Conservation (phyloP, 176 grass and related monocot species). For the Musa itinerans region DNA sequence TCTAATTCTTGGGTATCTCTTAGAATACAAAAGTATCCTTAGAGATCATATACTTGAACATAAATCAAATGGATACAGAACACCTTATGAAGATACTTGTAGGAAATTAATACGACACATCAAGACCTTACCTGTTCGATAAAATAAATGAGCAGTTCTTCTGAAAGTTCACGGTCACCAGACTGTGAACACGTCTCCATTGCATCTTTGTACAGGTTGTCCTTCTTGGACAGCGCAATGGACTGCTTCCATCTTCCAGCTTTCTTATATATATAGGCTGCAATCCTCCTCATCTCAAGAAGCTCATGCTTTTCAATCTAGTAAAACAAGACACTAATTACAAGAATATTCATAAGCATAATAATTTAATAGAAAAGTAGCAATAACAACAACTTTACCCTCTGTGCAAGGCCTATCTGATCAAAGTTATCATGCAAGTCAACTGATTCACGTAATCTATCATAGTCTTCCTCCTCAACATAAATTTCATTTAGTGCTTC, state of each 20-base stretch:
- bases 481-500: constrained; percentile 95
- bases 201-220: constrained; percentile 92
- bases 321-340: not conserved
- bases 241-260: constrained; percentile 94
- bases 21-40: not conserved
- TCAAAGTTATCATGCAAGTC: constrained; percentile 96
- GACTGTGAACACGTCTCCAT: constrained; percentile 99
- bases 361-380: not conserved
- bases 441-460: constrained; percentile 86
- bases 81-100: not conserved
- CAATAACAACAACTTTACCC: constrained; percentile 36
- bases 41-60: not conserved
- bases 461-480: constrained; percentile 93
- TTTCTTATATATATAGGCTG: constrained; percentile 98
- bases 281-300: constrained; percentile 94
- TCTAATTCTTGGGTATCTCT: not conserved
- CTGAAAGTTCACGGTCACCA: constrained; percentile 73
- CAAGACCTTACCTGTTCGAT: constrained; percentile 67
- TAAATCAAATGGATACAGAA: not conserved
- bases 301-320: constrained; percentile 97
- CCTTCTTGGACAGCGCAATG: constrained; percentile 83
- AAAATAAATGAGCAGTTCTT: constrained; percentile 92
- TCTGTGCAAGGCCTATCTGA: constrained; percentile 94
- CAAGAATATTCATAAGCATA: not conserved
- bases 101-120: constrained; percentile 10